Evolutionary conservation across 768 basidiomycete genomes (phyloP), one percentile per base, ranked within the genome.

Genomic region (Arthromyces matolae): DNA sequence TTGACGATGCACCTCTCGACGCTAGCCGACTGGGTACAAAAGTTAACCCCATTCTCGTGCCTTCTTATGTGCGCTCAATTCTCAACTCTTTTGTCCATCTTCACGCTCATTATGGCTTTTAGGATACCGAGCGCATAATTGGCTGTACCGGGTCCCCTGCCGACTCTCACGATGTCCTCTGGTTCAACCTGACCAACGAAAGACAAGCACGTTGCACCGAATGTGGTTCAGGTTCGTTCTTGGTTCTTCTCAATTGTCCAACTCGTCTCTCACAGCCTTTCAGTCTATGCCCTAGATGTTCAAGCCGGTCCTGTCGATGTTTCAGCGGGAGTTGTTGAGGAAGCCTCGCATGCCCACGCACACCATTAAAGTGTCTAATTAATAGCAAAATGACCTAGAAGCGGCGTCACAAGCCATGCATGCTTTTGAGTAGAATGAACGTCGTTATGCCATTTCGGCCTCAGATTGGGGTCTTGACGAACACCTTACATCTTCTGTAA

Each of bases 71-170:
- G 58, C 65, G 93, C 58, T n/a, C n/a, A n/a, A n/a, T 45, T 49
- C 42, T 40, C 14, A 19, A 16, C 12, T 53, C 16, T 45, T 29
- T 29, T 29, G 27, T 52, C 29, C 16, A 24, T 7, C n/a, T 27
- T n/a, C 25, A 28, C 16, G 20, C 25, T 48, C 32, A 43, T 42
- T 47, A 18, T 16, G 37, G 14, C 49, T 31, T 39, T 32, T 49
- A 94, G 93, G 87, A 87, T 54, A 71, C 78, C 29, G 80, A 85
- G 53, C 91, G 95, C 51, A 79, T 90, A 47, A 73, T 98, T 63
- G 95, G 95, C 37, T 98, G 94, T 78, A 93, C 95, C 33, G 95
- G 95, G 43, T 83, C 78, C 61, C 95, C 95, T 8, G 90, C 88
- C 36, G 95, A 98, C 69, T 94, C 93, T 27, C 95, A 97, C 71